Evolutionary conservation across 352 stramenopile species (phyloP).

Genomic region (Phytopythium ostracodes): DNA sequence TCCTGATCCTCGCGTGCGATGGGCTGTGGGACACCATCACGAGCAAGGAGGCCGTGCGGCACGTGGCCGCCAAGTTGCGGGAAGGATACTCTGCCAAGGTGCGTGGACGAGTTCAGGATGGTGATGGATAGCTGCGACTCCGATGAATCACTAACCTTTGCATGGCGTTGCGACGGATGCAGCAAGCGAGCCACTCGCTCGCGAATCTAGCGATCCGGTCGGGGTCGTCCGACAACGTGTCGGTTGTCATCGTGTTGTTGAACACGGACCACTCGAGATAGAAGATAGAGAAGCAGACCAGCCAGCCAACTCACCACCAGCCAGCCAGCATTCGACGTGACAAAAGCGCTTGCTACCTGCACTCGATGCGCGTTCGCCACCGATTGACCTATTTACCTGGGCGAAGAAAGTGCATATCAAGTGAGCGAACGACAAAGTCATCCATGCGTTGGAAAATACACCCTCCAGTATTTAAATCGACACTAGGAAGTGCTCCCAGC

Average conservation of each 20-base stretch:
- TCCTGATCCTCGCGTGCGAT: constrained; percentile 90
- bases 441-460: neutral
- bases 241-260: constrained; percentile 81
- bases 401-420: neutral
- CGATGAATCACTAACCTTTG: constrained; percentile 3
- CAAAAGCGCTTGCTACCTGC: neutral
- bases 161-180: constrained; percentile 7
- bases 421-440: neutral
- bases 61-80: constrained; percentile 65
- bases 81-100: constrained; percentile 70
- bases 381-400: constrained; percentile 3
- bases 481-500: too few relatives aligned
- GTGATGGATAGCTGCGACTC: neutral
- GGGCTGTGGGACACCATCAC: constrained; percentile 92
- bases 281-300: constrained; percentile 19
- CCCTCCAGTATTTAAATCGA: constrained; percentile 7
- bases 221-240: constrained; percentile 86
- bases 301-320: too few relatives aligned
- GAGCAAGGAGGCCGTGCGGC: constrained; percentile 89
- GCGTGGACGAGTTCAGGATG: too few relatives aligned
- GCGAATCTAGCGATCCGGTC: constrained; percentile 85
- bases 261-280: constrained; percentile 34
- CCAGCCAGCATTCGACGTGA: neutral
- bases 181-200: constrained; percentile 79
- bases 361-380: neutral